phyloP scores from a whole-genome alignment of 805 yeast species.

The Kazachstania africana region DNA sequence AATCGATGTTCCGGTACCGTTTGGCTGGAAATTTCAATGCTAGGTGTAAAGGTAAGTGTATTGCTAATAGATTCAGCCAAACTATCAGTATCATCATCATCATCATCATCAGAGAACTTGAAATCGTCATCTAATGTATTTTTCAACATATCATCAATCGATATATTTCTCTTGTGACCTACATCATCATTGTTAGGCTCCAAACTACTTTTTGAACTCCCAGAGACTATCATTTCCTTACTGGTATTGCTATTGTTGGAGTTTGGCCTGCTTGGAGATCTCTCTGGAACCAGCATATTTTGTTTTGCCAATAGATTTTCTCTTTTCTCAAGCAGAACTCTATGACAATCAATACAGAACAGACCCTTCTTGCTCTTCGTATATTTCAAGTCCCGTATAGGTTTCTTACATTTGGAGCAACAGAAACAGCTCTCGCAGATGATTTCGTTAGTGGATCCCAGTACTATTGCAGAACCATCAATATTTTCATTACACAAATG shows the following conservation, averaged over 20 bases:
- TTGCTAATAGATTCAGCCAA: not conserved
- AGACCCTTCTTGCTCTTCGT: constrained; percentile 91
- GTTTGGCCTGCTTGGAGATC: not conserved
- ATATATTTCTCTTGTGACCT: constrained; percentile 6
- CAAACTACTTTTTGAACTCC: too few relatives aligned
- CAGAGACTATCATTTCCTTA: too few relatives aligned
- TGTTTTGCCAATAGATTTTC: constrained; percentile 20
- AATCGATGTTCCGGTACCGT: too few relatives aligned
- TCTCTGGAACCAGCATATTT: not conserved
- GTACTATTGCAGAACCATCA: constrained; percentile 76
- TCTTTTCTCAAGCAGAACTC: constrained; percentile 66
- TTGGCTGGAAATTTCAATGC: too few relatives aligned
- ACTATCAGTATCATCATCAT: not conserved
- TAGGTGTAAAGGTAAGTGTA: not conserved
- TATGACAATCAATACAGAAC: constrained; percentile 90
- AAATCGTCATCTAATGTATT: constrained; percentile 9
- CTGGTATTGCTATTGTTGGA: not conserved
- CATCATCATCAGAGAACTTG: not conserved
- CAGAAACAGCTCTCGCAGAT: constrained; percentile 86
- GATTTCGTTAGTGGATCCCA: constrained; percentile 87
- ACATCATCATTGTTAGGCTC: too few relatives aligned
- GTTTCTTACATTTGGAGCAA: constrained; percentile 79
- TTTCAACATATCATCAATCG: constrained; percentile 17
- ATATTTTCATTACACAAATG: constrained; percentile 79
- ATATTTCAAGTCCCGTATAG: constrained; percentile 80